Evolutionary conservation across 148 eudicot species (phyloP), one percentile per base, ranked within the genome.

Genomic region (Nyssa sinensis): DNA sequence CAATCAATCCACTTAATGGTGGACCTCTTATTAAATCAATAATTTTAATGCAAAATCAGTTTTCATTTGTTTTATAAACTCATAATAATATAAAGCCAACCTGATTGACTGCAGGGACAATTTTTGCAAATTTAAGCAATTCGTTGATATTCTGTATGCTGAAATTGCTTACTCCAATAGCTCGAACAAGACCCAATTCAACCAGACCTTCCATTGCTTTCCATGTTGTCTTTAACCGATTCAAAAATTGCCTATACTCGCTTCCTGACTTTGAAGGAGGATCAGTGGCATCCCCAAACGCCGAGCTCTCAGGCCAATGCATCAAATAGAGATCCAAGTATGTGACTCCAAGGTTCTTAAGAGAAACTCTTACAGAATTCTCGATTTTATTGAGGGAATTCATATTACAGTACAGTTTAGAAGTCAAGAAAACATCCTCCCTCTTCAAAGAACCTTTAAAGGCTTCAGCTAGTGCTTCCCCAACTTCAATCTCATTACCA

Each of bases 281-380:
- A 37, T 79, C 82, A 24, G 82, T 79, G 27, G 82, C 82, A 74
- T 79, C 82, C 13, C 82, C 82, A 69, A 79, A 79, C 7, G 66
- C 82, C 0, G 75, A 74, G 70, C 75, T 79, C 60, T 79, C 82
- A 63, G 82, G 75, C 82, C 82, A 74, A 79, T 79, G 82, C 82
- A 79, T 79, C 77, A 79, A 74, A 64, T 79, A 79, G 64, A 79
- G 78, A 79, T 79, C 82, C 78, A 79, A 70, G 65, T 74, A 79
- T 35, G 82, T 69, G 11, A 79, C 82, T 21, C 78, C 82, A 58
- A 79, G 78, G 58, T 70, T 79, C 71, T 79, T 79, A 28, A 79
- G 77, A 51, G 82, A 79, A 17, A 79, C 78, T 33, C 78, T 74
- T 37, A 79, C 82, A 64, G 71, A 69, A 55, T 79, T 79, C 59